Conservation (phyloP, 768 basidiomycete genomes). For the Pleurotus citrinopileatus region DNA sequence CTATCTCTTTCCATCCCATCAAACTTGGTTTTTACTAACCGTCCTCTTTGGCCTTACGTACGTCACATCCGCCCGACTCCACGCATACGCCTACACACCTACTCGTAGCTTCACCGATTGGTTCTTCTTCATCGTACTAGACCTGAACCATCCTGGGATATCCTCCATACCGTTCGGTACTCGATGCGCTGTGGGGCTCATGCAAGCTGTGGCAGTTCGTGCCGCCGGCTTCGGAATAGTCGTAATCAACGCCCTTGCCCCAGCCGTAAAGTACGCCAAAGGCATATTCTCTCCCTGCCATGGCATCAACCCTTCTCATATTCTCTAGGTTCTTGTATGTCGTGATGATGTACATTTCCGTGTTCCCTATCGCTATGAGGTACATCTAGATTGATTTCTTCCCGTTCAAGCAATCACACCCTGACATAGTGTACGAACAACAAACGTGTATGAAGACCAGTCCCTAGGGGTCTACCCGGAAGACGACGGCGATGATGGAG, state of each 20-base stretch:
- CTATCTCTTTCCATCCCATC: conserved; percentile 88
- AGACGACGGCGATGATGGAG: conserved; percentile 44
- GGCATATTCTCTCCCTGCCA: too few relatives aligned
- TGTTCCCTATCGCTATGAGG: conserved; percentile 85
- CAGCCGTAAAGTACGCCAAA: conserved; percentile 81
- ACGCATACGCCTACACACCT: too few relatives aligned
- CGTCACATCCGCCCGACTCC: conserved; percentile 18
- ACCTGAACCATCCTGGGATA: conserved; percentile 75
- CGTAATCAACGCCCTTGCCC: conserved; percentile 65
- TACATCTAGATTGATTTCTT: not conserved
- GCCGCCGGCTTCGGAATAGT: conserved; percentile 86
- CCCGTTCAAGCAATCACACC: conserved; percentile 1
- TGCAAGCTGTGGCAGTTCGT: conserved; percentile 84
- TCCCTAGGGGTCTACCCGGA: conserved; percentile 78
- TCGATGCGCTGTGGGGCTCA: conserved; percentile 68
- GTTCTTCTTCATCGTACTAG: conserved; percentile 85
- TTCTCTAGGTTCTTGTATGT: conserved; percentile 35
- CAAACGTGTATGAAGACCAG: conserved; percentile 91
- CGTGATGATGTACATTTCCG: conserved; percentile 91
- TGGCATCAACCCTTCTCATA: not conserved
- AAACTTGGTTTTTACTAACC: conserved; percentile 86
- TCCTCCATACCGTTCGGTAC: conserved; percentile 68
- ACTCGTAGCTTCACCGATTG: conserved; percentile 73
- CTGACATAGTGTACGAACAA: conserved; percentile 72
- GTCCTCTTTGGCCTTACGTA: conserved; percentile 72